These are phyloP conservation scores for Cutaneotrichosporon arboriforme DNA, from an alignment of 1,284 basidiomycete genomes.

Conservation along the genomic window DNA sequence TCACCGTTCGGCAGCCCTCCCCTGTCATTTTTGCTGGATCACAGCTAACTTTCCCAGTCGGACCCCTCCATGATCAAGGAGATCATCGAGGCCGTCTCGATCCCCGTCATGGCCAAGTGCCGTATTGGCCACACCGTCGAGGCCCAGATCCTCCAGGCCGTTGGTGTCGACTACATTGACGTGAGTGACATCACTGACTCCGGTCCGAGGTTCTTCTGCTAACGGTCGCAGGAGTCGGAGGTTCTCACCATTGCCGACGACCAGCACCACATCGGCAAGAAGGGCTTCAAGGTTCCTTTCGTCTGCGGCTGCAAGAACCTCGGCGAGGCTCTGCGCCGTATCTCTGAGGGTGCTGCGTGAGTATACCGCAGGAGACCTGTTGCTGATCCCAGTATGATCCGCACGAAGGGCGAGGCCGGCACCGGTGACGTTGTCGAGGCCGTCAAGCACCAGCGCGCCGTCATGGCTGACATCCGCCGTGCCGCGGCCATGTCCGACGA, in stretches of 20 bases:
- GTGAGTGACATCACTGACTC: conserved; percentile 1
- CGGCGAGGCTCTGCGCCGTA: conserved; percentile 85
- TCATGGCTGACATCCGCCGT: conserved; percentile 77
- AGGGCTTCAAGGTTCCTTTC: conserved; percentile 73
- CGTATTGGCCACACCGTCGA: conserved; percentile 97
- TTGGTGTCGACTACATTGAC: conserved; percentile 98
- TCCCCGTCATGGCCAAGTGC: conserved; percentile 58
- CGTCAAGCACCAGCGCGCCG: conserved; percentile 82
- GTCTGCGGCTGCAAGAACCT: conserved; percentile 58
- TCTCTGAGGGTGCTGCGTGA: conserved; percentile 90
- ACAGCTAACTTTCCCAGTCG: conserved; percentile 56
- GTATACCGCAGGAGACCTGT: conserved; percentile 7
- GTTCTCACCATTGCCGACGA: conserved; percentile 95
- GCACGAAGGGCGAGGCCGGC: conserved; percentile 95
- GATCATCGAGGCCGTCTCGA: conserved; percentile 85
- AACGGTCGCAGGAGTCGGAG: conserved; percentile 61
- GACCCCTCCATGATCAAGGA: conserved; percentile 96
- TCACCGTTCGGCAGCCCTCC: too few species aligned
- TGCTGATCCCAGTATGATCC: conserved; percentile 57
- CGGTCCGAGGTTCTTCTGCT: neutral
- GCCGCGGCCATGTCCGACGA: conserved; percentile 56
- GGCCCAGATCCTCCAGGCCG: conserved; percentile 89
- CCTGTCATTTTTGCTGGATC: neutral
- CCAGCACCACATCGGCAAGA: conserved; percentile 73
- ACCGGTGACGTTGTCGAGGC: conserved; percentile 98